Conservation (phyloP, 805 yeast genomes). For the Ogataea paraovalis region DNA sequence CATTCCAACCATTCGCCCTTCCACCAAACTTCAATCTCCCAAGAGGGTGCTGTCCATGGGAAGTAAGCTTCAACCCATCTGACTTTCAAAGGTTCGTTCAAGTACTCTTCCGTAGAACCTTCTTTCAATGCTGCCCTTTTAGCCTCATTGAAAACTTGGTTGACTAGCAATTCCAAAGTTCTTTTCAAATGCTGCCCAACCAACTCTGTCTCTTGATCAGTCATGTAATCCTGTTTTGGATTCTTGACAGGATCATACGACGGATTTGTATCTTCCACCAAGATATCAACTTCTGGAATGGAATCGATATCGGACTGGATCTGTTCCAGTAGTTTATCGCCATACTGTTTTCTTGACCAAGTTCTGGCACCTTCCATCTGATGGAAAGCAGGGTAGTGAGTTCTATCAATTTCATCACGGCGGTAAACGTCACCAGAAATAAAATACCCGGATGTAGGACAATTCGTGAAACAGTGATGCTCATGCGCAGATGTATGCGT, state of each 20-base stretch:
- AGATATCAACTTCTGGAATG: constrained; percentile 63
- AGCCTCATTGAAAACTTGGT: constrained; percentile 76
- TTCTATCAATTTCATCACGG: constrained; percentile 90
- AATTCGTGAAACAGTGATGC: constrained; percentile 67
- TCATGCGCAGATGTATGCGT: constrained; percentile 99
- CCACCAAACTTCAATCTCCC: constrained; percentile 99
- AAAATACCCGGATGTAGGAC: constrained; percentile 78
- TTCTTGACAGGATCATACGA: constrained; percentile 51
- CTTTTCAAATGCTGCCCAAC: constrained; percentile 77
- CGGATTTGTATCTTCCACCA: constrained; percentile 72
- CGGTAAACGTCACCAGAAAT: constrained; percentile 96
- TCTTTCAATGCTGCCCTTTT: constrained; percentile 55
- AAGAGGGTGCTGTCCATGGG: constrained; percentile 98
- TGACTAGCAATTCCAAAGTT: constrained; percentile 78
- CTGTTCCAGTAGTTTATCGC: constrained; percentile 36
- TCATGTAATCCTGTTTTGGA: constrained; percentile 80
- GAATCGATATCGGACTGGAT: constrained; percentile 56
- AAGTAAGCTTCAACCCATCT: constrained; percentile 95
- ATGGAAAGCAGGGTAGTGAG: constrained; percentile 96
- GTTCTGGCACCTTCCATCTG: constrained; percentile 95
- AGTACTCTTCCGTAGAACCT: constrained; percentile 52
- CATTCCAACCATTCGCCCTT: constrained; percentile 97
- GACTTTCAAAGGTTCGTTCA: constrained; percentile 72
- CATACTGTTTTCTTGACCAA: constrained; percentile 57
- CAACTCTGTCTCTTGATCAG: constrained; percentile 61